Conservation (phyloP, 1,284 basidiomycete species). For the Pseudozyma pruni region DNA sequence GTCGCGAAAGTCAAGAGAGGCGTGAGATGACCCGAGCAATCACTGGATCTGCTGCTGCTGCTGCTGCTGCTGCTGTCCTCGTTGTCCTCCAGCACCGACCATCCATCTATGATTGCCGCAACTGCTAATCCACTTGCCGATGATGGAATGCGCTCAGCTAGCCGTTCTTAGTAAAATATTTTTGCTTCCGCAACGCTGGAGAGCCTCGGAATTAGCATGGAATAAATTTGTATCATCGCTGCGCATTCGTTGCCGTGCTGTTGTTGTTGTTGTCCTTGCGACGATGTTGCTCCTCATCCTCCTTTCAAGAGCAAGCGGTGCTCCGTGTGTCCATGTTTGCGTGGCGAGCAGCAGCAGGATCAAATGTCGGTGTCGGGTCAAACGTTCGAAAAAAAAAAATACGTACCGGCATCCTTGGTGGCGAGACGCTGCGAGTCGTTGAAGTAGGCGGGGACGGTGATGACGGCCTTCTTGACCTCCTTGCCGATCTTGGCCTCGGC, state of each 20-base stretch:
- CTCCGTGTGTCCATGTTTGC: neutral
- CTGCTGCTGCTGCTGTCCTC: neutral
- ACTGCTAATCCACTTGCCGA: neutral
- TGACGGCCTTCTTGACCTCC: conserved; percentile 76
- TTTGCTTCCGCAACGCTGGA: conserved; percentile 53
- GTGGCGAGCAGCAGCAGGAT: conserved; percentile 1
- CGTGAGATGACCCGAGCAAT: neutral
- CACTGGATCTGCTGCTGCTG: conserved; percentile 12
- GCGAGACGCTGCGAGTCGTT: conserved; percentile 77
- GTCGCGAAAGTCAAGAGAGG: no score
- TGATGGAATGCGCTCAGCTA: conserved; percentile 54
- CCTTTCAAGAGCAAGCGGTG: no score
- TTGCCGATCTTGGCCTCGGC: conserved; percentile 76
- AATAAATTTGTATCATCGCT: conserved; percentile 65
- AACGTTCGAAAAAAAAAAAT: neutral
- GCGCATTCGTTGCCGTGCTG: conserved; percentile 30
- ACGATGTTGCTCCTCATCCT: neutral
- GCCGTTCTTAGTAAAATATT: conserved; percentile 60
- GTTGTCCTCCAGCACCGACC: no score
- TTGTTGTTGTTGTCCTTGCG: neutral
- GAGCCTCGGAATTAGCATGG: conserved; percentile 67
- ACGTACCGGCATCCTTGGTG: conserved; percentile 71
- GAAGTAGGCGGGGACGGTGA: conserved; percentile 79
- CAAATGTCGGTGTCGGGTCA: conserved; percentile 1
- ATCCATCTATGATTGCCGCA: neutral